A percentile compares a stretch with the other conserved stretches of the same genome.
These are phyloP conservation scores for Piper betle DNA, from an alignment of 164 flowering plant genomes.

Conservation along the genomic window DNA sequence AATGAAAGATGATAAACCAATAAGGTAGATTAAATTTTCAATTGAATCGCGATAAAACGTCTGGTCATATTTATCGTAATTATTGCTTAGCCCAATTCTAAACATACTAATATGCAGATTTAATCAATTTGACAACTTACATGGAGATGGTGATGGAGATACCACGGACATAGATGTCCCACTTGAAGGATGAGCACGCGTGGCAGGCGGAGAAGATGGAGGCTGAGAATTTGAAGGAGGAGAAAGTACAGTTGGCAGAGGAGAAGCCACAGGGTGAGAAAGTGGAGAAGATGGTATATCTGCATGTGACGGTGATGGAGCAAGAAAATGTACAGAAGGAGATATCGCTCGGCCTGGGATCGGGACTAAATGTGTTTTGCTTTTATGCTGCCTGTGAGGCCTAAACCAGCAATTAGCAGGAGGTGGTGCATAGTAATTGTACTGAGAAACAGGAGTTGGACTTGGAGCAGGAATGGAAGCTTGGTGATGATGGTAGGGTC, in stretches of 20 bases:
- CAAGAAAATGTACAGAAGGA: background rate
- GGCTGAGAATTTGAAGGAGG: background rate
- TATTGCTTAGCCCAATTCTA: too few species aligned
- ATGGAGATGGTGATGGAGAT: slow-evolving; percentile 35
- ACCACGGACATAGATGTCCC: background rate
- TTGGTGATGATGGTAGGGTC: slow-evolving; percentile 10
- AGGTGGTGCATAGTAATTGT: slow-evolving; percentile 20
- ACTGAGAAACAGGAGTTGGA: slow-evolving; percentile 18
- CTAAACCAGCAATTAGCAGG: slow-evolving; percentile 30
- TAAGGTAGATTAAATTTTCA: too few species aligned
- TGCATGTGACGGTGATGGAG: background rate
- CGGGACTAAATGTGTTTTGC: slow-evolving; percentile 17
- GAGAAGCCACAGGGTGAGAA: background rate
- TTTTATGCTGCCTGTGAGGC: slow-evolving; percentile 14
- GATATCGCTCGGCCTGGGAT: slow-evolving; percentile 20
- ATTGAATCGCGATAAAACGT: too few species aligned
- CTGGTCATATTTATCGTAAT: too few species aligned
- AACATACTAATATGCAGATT: background rate
- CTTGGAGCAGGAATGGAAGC: slow-evolving; percentile 8
- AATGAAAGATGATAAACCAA: too few species aligned
- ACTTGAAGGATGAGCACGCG: background rate
- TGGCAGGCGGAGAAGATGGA: too few species aligned
- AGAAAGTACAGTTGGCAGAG: background rate
- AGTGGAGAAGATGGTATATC: background rate
- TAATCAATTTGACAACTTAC: slow-evolving; percentile 29